Evolutionary conservation across 2,329 filamentous ascomycete genomes (phyloP).

Genomic region (Lizonia empirigonia): DNA sequence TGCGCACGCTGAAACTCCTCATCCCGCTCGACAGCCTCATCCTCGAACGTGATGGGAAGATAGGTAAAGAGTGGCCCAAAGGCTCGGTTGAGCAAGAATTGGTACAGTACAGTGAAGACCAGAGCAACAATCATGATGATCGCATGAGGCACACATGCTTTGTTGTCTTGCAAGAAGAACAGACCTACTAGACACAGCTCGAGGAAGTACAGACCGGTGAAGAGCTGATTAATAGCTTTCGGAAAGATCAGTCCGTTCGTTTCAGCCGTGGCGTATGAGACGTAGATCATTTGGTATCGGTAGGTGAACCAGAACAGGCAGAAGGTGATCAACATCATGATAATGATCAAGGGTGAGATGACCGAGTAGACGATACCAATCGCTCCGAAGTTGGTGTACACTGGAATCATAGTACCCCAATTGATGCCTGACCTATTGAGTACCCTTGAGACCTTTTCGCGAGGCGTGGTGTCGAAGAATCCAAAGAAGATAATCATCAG

Average conservation of each 20-base stretch:
- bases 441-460: constrained; percentile 84
- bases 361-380: constrained; percentile 87
- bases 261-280: constrained; percentile 85
- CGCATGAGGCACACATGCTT: constrained; percentile 74
- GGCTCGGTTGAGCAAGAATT: constrained; percentile 78
- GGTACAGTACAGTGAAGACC: constrained; percentile 75
- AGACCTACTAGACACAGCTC: constrained; percentile 87
- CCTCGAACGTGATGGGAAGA: constrained; percentile 91
- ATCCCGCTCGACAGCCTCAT: constrained; percentile 90
- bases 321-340: constrained; percentile 95
- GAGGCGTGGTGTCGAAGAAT: constrained; percentile 79
- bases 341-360: constrained; percentile 84
- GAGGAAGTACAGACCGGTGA: constrained; percentile 94
- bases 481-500: constrained; percentile 79
- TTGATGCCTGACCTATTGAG: constrained; percentile 76
- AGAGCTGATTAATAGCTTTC: constrained; percentile 90
- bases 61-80: constrained; percentile 88
- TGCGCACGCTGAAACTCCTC: constrained; percentile 84
- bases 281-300: constrained; percentile 95
- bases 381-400: constrained; percentile 95
- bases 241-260: constrained; percentile 94
- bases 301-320: constrained; percentile 91
- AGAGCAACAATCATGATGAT: constrained; percentile 81
- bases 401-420: constrained; percentile 94
- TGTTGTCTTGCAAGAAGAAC: constrained; percentile 77